Evolutionary conservation across 768 basidiomycete genomes (phyloP).

Genomic region (Dacryopinax primogenitus): DNA sequence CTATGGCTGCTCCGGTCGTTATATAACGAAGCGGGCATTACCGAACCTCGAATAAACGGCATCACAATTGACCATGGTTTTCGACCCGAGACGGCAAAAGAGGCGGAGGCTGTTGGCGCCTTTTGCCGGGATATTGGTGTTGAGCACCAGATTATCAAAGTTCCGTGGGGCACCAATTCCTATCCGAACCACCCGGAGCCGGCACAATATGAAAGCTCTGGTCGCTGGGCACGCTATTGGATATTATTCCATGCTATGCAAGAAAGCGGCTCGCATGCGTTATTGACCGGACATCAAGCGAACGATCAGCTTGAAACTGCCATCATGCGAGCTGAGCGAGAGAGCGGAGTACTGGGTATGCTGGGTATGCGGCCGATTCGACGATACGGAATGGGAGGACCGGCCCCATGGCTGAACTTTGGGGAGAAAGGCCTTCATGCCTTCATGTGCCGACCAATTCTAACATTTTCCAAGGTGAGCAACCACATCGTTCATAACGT

Average conservation of each 20-base stretch:
- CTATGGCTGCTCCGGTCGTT: conserved; percentile 50
- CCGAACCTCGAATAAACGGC: conserved; percentile 35
- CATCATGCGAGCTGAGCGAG: conserved; percentile 39
- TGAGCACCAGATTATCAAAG: conserved; percentile 33
- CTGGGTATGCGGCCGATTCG: conserved; percentile 55
- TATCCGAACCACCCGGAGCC: conserved; percentile 38
- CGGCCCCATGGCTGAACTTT: conserved; percentile 28
- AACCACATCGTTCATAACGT: too few species aligned
- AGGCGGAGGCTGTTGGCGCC: conserved; percentile 40
- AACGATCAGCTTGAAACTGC: conserved; percentile 79
- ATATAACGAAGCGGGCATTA: conserved; percentile 21
- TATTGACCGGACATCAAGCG: conserved; percentile 64
- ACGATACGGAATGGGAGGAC: conserved; percentile 66
- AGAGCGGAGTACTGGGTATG: conserved; percentile 37
- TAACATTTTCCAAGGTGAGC: conserved; percentile 54
- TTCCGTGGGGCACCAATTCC: conserved; percentile 47
- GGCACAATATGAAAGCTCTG: conserved; percentile 34
- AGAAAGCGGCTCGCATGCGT: conserved; percentile 25
- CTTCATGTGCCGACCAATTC: conserved; percentile 62
- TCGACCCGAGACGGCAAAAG: conserved; percentile 42
- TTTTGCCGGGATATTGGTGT: conserved; percentile 36
- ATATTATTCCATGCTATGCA: conserved; percentile 40
- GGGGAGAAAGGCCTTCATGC: conserved; percentile 48
- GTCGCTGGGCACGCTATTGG: conserved; percentile 48
- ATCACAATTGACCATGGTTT: conserved; percentile 59